phyloP scores from a whole-genome alignment of 306 rosid species.

The Vigna mungo region DNA sequence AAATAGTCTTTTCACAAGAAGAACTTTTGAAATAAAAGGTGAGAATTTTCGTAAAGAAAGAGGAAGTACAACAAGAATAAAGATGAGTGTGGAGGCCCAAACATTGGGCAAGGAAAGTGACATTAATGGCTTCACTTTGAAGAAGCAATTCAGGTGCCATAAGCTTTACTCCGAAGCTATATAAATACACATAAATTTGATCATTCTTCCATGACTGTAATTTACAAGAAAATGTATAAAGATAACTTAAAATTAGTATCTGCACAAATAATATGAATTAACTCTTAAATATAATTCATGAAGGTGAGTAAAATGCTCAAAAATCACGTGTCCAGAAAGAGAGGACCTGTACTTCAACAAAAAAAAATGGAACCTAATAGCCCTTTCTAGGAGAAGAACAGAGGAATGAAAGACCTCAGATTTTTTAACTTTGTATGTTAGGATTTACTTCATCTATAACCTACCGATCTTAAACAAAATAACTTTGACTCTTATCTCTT shows the following conservation, averaged over 20 bases:
- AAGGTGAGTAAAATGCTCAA: conserved; percentile 29
- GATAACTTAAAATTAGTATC: conserved; percentile 39
- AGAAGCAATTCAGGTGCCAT: conserved; percentile 36
- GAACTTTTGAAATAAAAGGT: background rate
- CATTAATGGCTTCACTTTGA: conserved; percentile 25
- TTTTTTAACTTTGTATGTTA: background rate
- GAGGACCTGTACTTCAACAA: conserved; percentile 14
- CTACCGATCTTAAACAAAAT: conserved; percentile 26
- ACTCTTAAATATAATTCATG: conserved; percentile 24
- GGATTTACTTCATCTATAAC: conserved; percentile 23
- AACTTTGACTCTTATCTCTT: conserved; percentile 1
- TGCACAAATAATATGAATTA: conserved; percentile 29
- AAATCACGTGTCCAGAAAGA: background rate
- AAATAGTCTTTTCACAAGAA: background rate
- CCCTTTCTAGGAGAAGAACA: background rate
- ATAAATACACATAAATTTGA: background rate
- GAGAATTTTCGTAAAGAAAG: background rate
- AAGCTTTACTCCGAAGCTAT: conserved; percentile 25
- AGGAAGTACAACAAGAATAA: conserved; percentile 24
- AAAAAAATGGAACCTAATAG: background rate
- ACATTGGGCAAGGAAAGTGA: conserved; percentile 28
- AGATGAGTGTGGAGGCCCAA: conserved; percentile 20
- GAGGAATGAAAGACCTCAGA: background rate
- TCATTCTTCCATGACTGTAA: background rate
- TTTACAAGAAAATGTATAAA: conserved; percentile 17